phyloP scores from a whole-genome alignment of 805 yeast genomes.

The Schizosaccharomyces osmophilus region DNA sequence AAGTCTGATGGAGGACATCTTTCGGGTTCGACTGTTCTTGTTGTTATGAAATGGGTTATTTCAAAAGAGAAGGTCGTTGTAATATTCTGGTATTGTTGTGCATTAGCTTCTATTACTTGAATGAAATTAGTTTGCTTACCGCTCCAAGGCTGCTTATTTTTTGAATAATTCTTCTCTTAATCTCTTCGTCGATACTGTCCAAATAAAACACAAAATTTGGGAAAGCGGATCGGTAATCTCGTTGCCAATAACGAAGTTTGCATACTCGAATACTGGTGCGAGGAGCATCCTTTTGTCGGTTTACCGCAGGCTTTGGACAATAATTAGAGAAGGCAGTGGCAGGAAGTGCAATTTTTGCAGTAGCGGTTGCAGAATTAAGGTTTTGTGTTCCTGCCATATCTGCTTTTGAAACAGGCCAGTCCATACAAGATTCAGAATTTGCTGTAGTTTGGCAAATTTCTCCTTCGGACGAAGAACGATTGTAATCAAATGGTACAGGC shows the following conservation, averaged over 20 bases:
- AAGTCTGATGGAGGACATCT: conserved; percentile 25
- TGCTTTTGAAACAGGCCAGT: neutral
- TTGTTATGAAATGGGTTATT: conserved; percentile 57
- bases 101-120: neutral
- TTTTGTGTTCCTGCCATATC: neutral
- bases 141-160: conserved; percentile 15
- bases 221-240: conserved; percentile 1
- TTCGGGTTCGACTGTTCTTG: conserved; percentile 16
- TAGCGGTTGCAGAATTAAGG: neutral
- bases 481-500: neutral
- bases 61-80: conserved; percentile 33
- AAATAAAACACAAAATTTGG: conserved; percentile 23
- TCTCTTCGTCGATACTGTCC: conserved; percentile 21
- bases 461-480: neutral
- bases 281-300: neutral
- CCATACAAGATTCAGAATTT: neutral
- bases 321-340: neutral
- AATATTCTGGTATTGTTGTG: conserved; percentile 14
- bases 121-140: neutral
- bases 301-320: neutral
- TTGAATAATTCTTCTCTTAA: conserved; percentile 11
- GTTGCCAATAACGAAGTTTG: conserved; percentile 1
- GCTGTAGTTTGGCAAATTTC: neutral
- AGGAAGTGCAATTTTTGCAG: neutral
- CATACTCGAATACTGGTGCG: neutral